Percentiles rank a stretch among this genome's conserved stretches.
Evolutionary conservation across 164 flowering plant species (phyloP).

Genomic region (Sedum album): DNA sequence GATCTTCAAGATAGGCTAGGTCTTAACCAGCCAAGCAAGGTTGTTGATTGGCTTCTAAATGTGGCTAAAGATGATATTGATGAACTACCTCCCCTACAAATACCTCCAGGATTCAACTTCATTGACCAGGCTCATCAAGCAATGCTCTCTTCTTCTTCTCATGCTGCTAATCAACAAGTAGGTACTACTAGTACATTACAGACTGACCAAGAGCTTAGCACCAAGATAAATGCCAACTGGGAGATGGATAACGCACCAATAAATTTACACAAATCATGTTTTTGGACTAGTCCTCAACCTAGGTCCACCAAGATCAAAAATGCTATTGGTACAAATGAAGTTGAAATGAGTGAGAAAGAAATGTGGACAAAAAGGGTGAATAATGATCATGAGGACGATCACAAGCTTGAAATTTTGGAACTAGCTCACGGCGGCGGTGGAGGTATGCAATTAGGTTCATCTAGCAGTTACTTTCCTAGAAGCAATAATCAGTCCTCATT

Average conservation of each 20-base stretch:
- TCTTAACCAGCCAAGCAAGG: slow-evolving; percentile 79
- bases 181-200: neutral
- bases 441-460: slow-evolving; percentile 9
- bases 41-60: slow-evolving; percentile 76
- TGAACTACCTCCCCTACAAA: slow-evolving; percentile 68
- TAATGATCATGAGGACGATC: slow-evolving; percentile 15
- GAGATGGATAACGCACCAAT: neutral
- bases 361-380: slow-evolving; percentile 3
- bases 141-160: slow-evolving; percentile 8
- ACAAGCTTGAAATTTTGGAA: slow-evolving; percentile 12
- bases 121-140: slow-evolving; percentile 29
- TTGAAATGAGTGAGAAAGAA: neutral
- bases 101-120: slow-evolving; percentile 26
- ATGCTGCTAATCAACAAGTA: slow-evolving; percentile 17
- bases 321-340: neutral
- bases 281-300: neutral
- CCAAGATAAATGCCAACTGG: neutral
- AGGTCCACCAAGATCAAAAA: neutral
- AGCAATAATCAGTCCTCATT: slow-evolving; percentile 20
- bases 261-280: neutral
- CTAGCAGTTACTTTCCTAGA: slow-evolving; percentile 24
- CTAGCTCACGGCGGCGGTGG: neutral
- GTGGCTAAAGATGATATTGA: slow-evolving; percentile 69
- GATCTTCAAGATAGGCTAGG: slow-evolving; percentile 87
- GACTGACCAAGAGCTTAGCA: neutral